Conservation (phyloP, 768 basidiomycete genomes). For the Cyathus striatus region DNA sequence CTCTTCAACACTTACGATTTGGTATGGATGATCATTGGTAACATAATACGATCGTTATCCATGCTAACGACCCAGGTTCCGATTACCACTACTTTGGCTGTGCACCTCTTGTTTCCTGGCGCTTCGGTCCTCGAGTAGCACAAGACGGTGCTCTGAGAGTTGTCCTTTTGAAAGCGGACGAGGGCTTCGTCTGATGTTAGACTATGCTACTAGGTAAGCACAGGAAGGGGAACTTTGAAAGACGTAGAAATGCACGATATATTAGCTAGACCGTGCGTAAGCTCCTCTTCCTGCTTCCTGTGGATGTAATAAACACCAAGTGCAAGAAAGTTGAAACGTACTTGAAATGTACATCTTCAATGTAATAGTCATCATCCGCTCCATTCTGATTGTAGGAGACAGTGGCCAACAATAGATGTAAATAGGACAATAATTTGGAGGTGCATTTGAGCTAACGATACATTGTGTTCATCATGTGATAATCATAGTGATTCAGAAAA, state of each 20-base stretch:
- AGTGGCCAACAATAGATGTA: slow-evolving; percentile 19
- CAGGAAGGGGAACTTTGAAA: slow-evolving; percentile 23
- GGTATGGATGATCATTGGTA: too few relatives aligned
- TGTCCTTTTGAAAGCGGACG: slow-evolving; percentile 63
- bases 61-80: too few relatives aligned
- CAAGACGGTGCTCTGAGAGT: slow-evolving; percentile 60
- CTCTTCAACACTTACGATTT: too few relatives aligned
- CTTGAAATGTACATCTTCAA: slow-evolving; percentile 22
- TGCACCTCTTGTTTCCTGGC: slow-evolving; percentile 73
- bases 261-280: background rate
- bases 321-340: background rate
- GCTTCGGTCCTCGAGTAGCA: slow-evolving; percentile 70
- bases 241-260: slow-evolving; percentile 15
- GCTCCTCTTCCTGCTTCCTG: too few relatives aligned
- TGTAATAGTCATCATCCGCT: slow-evolving; percentile 26
- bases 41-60: too few relatives aligned
- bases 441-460: slow-evolving; percentile 38
- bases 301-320: too few relatives aligned
- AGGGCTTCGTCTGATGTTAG: slow-evolving; percentile 62
- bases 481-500: too few relatives aligned
- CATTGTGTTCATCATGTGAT: too few relatives aligned
- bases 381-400: slow-evolving; percentile 30
- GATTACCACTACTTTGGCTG: too few relatives aligned
- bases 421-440: background rate
- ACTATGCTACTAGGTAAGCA: slow-evolving; percentile 24